Evolutionary conservation across 2,329 filamentous ascomycete genomes (phyloP), one percentile per base, ranked within the genome.

Genomic region (Neonectria sp.): DNA sequence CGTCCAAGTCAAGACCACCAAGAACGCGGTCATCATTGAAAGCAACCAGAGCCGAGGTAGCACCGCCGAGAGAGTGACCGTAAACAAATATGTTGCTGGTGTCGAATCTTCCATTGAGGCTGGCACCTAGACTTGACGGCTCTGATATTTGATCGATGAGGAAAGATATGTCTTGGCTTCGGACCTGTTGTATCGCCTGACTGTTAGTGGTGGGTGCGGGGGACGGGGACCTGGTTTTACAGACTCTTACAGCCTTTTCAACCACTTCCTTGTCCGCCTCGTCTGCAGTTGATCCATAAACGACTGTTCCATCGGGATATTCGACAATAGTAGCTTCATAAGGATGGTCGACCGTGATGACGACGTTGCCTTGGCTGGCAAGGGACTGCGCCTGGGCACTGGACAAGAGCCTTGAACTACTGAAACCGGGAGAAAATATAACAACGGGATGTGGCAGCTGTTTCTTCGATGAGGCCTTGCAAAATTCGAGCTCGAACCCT

Each of bases 291-390:
- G 31, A 29, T 33, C 67, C 63, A 49, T 55, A 55, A 11, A 74
- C 40, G 7, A 76, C 63, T 7, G 76, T 76, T 3, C 78, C 82
- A 46, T 85, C 77, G 2, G 82, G 81, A 49, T 82, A 85, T 58
- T 84, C 80, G 17, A 86, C 79, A 29, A 83, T 75, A 7, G 73
- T 66, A 1, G 80, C 75, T 55, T 86, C 84, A 63, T 83, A 79
- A 0, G 85, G 80, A 58, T 86, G 84, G 67, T 87, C 85, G 37
- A 87, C 75, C 0, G 84, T 77, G 13, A 85, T 75, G 15, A 86
- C 82, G 6, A 80, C 76, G 63, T 81, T 83, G 3, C 85, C 84
- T 4, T 81, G 76, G 21, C 82, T 83, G 15, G 83, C 83, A n/a
- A 87, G 74, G 33, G 82, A 78, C 17, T 79, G 77, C 1, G 82